Conservation (phyloP, 2,329 filamentous ascomycete genomes). For the Rosellinia necatrix region DNA sequence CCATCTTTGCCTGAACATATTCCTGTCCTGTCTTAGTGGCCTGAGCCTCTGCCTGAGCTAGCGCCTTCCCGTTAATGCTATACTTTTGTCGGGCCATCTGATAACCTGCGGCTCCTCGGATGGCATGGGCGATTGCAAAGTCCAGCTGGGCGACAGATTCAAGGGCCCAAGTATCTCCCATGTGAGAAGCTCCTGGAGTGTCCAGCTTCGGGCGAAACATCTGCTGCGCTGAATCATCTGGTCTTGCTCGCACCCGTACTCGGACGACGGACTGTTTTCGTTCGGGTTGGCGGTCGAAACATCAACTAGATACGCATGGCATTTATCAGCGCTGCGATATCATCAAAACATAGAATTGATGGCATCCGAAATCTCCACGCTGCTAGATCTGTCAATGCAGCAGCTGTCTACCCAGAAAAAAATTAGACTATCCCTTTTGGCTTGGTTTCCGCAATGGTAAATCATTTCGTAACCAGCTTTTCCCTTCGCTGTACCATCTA, state of each 20-base stretch:
- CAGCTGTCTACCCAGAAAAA: background rate
- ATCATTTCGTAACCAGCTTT: too few relatives aligned
- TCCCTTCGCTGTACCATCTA: too few relatives aligned
- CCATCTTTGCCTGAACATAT: constrained; percentile 1
- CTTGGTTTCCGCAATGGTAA: too few relatives aligned
- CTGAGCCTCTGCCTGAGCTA: background rate
- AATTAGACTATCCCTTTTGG: too few relatives aligned
- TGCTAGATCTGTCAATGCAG: background rate
- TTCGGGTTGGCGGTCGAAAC: background rate
- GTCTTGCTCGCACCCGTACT: too few relatives aligned
- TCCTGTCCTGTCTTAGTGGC: constrained; percentile 1
- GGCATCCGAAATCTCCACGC: background rate
- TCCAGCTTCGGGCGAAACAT: background rate
- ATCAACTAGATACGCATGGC: background rate
- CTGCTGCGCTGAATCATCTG: background rate
- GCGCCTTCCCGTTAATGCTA: background rate
- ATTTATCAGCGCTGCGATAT: background rate
- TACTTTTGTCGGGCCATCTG: background rate
- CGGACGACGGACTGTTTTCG: too few relatives aligned
- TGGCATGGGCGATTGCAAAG: background rate
- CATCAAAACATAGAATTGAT: background rate
- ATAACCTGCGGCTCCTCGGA: background rate
- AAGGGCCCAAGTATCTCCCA: background rate
- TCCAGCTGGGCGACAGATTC: background rate
- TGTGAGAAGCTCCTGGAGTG: background rate